Percentiles rank a stretch among this genome's conserved stretches.
Conservation (phyloP, 352 stramenopile species). For the Globisporangium sylvaticum region DNA sequence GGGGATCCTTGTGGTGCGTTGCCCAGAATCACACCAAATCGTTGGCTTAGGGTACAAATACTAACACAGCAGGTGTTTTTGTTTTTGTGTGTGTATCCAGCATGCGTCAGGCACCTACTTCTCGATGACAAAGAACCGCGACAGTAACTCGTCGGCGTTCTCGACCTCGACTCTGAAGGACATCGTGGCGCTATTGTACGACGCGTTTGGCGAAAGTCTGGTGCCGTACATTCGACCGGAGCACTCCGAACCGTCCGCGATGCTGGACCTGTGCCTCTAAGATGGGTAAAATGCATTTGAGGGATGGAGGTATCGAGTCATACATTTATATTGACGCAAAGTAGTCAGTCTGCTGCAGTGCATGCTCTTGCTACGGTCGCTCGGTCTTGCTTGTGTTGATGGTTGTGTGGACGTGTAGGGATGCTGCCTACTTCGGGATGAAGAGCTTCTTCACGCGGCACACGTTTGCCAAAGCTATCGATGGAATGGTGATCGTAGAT, state of each 20-base stretch:
- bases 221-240: constrained; percentile 71
- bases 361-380: background rate
- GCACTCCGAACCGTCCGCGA: constrained; percentile 28
- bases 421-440: constrained; percentile 10
- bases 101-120: constrained; percentile 81
- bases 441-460: constrained; percentile 40
- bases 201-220: constrained; percentile 76
- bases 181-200: constrained; percentile 62
- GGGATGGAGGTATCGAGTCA: constrained; percentile 6
- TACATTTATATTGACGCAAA: constrained; percentile 13
- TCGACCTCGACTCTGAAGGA: constrained; percentile 36
- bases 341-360: background rate
- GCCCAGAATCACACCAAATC: background rate
- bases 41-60: background rate
- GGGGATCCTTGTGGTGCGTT: constrained; percentile 81
- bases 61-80: background rate
- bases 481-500: constrained; percentile 1
- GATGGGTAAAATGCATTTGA: background rate
- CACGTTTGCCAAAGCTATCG: constrained; percentile 15
- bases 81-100: constrained; percentile 25
- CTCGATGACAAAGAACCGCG: constrained; percentile 46
- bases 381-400: background rate
- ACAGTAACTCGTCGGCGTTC: constrained; percentile 26
- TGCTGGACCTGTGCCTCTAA: constrained; percentile 48
- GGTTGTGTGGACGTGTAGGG: background rate